Evolutionary conservation across 129 eudicot species (phyloP).

Genomic region (Heracleum sosnowskyi): DNA sequence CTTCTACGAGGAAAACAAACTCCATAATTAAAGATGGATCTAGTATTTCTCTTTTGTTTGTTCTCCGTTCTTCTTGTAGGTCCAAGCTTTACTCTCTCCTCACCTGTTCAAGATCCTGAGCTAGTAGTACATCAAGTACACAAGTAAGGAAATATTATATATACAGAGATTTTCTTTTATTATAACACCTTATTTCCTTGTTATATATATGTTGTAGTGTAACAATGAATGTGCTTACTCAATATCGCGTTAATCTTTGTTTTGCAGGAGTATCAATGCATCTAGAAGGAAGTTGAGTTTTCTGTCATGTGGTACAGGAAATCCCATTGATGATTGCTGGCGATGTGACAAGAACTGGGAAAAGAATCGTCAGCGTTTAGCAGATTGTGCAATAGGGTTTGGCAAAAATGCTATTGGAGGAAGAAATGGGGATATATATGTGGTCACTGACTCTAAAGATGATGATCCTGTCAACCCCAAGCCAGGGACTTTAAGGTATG

Average conservation of each 20-base stretch:
- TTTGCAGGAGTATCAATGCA: conserved; percentile 8
- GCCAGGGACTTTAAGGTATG: conserved; percentile 67
- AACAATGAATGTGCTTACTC: neutral
- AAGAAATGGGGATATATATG: conserved; percentile 65
- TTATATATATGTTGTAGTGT: neutral
- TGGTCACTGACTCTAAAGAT: conserved; percentile 55
- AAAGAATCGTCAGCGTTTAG: conserved; percentile 57
- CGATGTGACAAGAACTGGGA: conserved; percentile 73
- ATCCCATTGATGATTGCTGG: conserved; percentile 26
- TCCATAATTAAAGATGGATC: neutral
- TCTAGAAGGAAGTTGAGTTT: conserved; percentile 3
- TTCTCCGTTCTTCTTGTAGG: neutral
- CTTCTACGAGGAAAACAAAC: neutral
- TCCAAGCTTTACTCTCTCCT: conserved; percentile 3
- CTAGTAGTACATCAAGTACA: conserved; percentile 2
- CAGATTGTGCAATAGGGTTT: conserved; percentile 84
- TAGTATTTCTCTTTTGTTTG: neutral
- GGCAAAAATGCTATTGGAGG: conserved; percentile 81
- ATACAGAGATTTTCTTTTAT: neutral
- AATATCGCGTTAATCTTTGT: neutral
- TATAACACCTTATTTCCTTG: neutral
- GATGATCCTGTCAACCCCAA: conserved; percentile 74
- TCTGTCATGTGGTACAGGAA: neutral
- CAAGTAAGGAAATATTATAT: neutral
- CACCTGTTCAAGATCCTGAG: conserved; percentile 6